A percentile compares a stretch with the other conserved stretches of the same genome.
Evolutionary conservation across 768 basidiomycete genomes (phyloP).

Genomic region (Mycena leptocephala): DNA sequence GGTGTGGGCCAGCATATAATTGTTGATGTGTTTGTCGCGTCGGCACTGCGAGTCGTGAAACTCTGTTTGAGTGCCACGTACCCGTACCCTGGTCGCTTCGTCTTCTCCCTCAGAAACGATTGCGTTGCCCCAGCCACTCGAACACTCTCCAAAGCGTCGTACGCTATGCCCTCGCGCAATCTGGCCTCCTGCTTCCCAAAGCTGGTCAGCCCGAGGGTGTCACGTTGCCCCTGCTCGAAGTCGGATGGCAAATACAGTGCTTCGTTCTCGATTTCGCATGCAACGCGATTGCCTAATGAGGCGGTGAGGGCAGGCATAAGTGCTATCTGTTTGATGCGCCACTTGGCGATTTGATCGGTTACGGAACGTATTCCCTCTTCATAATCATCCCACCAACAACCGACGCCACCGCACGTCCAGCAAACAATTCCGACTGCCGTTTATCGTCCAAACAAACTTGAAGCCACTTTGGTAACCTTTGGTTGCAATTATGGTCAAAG

Average conservation of each 20-base stretch:
- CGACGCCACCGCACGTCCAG: no score
- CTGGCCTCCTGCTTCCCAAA: neutral
- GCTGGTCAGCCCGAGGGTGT: neutral
- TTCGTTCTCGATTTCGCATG: neutral
- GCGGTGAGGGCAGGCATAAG: neutral
- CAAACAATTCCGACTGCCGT: no score
- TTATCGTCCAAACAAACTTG: no score
- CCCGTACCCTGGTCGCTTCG: neutral
- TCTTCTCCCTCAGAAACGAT: neutral
- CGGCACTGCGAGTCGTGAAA: neutral
- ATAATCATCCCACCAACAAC: no score
- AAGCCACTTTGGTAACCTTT: no score
- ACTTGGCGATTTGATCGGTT: neutral
- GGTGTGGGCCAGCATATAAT: neutral
- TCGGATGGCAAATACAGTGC: neutral
- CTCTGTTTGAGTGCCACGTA: neutral
- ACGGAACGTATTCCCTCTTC: no score
- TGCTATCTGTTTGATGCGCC: neutral
- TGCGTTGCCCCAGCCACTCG: neutral
- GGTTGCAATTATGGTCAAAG: no score
- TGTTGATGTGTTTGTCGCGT: neutral
- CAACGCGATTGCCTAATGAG: neutral
- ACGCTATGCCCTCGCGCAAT: neutral
- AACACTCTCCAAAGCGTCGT: neutral
- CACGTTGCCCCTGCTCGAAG: neutral